Conservation (phyloP, 2,329 filamentous ascomycete species). For the Westerdykella aurantiaca region DNA sequence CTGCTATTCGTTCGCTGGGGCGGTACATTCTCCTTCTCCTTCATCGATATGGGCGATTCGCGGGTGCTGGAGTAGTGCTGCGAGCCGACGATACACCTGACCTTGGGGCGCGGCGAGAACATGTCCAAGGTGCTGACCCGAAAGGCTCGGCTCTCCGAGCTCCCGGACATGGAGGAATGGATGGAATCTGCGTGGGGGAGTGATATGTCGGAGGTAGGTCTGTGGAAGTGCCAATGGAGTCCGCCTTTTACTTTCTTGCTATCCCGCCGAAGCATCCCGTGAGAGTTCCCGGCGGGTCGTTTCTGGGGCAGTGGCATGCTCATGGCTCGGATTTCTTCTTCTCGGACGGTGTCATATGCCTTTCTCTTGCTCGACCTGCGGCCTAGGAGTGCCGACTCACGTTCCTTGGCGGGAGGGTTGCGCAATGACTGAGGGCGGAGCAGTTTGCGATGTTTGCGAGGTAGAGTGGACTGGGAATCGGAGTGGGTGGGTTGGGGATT, state of each 20-base stretch:
- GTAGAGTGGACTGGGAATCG: conserved; percentile 32
- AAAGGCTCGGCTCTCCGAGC: conserved; percentile 70
- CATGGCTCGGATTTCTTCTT: conserved; percentile 86
- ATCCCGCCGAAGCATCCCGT: conserved; percentile 57
- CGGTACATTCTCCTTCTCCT: conserved; percentile 45
- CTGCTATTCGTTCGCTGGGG: conserved; percentile 47
- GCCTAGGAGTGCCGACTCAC: conserved; percentile 53
- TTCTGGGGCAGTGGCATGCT: conserved; percentile 60
- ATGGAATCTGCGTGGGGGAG: conserved; percentile 69
- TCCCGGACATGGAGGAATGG: conserved; percentile 68
- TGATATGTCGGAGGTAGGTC: conserved; percentile 66
- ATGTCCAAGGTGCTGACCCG: conserved; percentile 73
- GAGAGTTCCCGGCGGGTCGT: conserved; percentile 56
- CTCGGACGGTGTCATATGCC: conserved; percentile 64
- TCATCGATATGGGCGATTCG: conserved; percentile 36
- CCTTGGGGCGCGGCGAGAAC: conserved; percentile 78
- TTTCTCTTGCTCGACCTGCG: conserved; percentile 69
- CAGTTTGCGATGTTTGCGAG: conserved; percentile 41
- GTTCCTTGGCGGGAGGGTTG: conserved; percentile 51
- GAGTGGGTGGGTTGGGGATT: conserved; percentile 35
- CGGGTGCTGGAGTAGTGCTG: conserved; percentile 45
- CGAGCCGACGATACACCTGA: conserved; percentile 66
- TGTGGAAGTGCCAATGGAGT: conserved; percentile 52
- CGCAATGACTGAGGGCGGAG: conserved; percentile 46
- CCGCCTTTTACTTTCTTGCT: conserved; percentile 60